A percentile compares a stretch with the other conserved stretches of the same genome.
Evolutionary conservation across 2,329 filamentous ascomycete genomes (phyloP).

Genomic region (Myriosclerotinia curreyana): DNA sequence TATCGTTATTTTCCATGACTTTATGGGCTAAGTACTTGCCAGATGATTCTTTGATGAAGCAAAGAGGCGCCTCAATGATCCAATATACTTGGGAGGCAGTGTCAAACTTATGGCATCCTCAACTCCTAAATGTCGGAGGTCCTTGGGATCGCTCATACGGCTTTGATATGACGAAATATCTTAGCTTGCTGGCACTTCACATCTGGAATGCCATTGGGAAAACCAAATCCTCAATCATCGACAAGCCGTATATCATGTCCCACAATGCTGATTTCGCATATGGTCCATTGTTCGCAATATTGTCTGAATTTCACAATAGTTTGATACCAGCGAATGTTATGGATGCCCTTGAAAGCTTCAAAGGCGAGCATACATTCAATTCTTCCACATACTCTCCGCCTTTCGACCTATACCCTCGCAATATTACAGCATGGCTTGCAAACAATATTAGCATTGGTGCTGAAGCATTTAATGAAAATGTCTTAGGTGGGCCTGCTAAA

Average conservation of each 20-base stretch:
- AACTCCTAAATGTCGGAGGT: conserved; percentile 58
- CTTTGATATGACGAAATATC: conserved; percentile 61
- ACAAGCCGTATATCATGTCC: conserved; percentile 44
- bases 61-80: conserved; percentile 46
- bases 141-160: conserved; percentile 64
- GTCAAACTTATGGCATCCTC: conserved; percentile 54
- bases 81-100: conserved; percentile 52
- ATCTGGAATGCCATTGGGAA: conserved; percentile 58
- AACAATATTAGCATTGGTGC: conserved; percentile 58
- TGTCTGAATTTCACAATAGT: conserved; percentile 49
- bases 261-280: conserved; percentile 59
- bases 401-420: conserved; percentile 54
- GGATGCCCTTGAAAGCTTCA: conserved; percentile 46
- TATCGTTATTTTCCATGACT: conserved; percentile 57
- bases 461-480: conserved; percentile 54
- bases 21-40: conserved; percentile 60
- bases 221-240: conserved; percentile 29
- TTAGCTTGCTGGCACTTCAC: conserved; percentile 56
- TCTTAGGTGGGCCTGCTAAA: conserved; percentile 53
- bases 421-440: conserved; percentile 58
- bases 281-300: conserved; percentile 53
- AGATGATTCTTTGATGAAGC: conserved; percentile 43
- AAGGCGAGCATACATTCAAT: conserved; percentile 51
- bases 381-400: conserved; percentile 57
- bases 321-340: conserved; percentile 45